Base-by-base conservation (phyloP, 768 basidiomycete species). In the Boletales sp. region DNA sequence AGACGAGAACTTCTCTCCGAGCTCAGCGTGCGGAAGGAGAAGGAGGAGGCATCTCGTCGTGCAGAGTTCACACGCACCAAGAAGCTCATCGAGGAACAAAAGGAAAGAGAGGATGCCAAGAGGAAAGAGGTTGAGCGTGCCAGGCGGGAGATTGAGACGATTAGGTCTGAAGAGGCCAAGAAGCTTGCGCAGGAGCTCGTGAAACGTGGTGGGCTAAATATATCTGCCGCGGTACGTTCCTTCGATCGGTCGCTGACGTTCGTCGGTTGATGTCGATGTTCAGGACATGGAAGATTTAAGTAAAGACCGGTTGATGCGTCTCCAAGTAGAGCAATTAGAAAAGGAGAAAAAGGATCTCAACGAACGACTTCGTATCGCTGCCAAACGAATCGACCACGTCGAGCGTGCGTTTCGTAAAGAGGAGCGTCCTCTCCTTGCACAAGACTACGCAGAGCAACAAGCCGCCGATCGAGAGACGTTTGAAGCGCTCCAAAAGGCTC, bases 331-430 rank as follows among this genome's bases (percentile, higher is more conserved):
- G 57, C 93, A 97, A 64, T 78, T 97, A 40, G 97, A 97, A 73
- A 97, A 95, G 73, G 94, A 98, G 73, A 95, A 94, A 78, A 86
- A 83, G 60, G 89, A 93, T 57, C 74, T 90, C 55, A 79, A 77
- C 50, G 89, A 93, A 60, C 81, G 87, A 18, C 77, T 95, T 42
- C 85, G 92, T 19, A 81, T 94, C 56, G 78, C 86, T 39, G 66
- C 84, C 34, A 98, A 98, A 72, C 87, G 94, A 21, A 81, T 97
- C 59, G 97, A 98, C 64, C 95, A 99, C 71, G 67, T 89, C 66
- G 95, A 98, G 71, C 91, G 94, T 47, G 94, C 94, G 1, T 90
- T 86, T 72, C 87, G 95, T 58, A 92, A 93, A 68, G 94, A 93
- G 43, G 95, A 98, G 65, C 80, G 84, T 7, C 88, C 94, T 0